Conservation (phyloP, 257 asterid species). For the Plantago major region DNA sequence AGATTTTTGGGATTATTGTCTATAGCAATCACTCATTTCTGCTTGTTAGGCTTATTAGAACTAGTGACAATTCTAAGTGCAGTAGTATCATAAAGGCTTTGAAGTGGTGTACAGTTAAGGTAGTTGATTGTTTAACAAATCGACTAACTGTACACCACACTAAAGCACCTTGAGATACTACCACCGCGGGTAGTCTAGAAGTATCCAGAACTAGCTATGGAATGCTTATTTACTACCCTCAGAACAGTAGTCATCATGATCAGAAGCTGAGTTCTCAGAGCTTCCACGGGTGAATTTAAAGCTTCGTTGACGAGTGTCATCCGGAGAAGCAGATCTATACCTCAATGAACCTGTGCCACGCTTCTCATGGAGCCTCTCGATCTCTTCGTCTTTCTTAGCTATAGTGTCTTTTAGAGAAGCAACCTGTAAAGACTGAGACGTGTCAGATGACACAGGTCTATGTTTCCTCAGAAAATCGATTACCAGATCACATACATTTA, state of each 20-base stretch:
- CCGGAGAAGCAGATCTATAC: constrained; percentile 35
- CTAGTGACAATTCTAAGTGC: too few relatives aligned
- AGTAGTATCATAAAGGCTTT: too few relatives aligned
- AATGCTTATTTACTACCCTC: constrained; percentile 29
- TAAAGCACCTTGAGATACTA: too few relatives aligned
- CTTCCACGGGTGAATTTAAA: constrained; percentile 19
- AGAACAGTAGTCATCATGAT: constrained; percentile 23
- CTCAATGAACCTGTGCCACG: constrained; percentile 36
- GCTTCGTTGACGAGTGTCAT: constrained; percentile 20
- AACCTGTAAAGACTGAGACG: constrained; percentile 39
- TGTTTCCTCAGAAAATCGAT: neutral
- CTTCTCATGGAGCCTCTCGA: constrained; percentile 53
- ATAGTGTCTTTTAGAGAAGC: constrained; percentile 77
- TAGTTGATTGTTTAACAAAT: too few relatives aligned
- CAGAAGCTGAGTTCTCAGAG: constrained; percentile 27
- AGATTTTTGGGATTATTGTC: too few relatives aligned
- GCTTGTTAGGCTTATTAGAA: too few relatives aligned
- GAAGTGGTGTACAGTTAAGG: too few relatives aligned
- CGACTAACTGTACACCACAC: too few relatives aligned
- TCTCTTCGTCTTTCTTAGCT: constrained; percentile 84
- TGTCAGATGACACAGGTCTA: neutral
- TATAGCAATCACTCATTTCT: too few relatives aligned
- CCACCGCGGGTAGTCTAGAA: too few relatives aligned
- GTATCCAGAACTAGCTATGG: constrained; percentile 14
- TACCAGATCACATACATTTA: neutral